A percentile compares a stretch with the other conserved stretches of the same genome.
These are phyloP conservation scores for Picochlorum sp. DNA, from an alignment of 139 green algal genomes.

Conservation along the genomic window DNA sequence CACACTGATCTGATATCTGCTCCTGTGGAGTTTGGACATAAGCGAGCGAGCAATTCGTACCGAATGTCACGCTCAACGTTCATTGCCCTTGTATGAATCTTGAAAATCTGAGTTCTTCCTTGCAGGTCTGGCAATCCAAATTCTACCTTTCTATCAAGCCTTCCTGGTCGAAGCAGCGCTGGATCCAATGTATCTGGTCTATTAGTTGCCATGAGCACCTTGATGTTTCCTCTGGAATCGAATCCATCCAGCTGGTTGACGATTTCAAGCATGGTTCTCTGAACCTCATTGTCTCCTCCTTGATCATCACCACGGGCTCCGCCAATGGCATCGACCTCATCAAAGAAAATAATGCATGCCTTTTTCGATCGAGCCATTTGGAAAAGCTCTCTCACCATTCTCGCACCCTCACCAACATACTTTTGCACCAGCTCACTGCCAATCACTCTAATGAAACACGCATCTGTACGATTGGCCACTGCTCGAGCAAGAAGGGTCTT, in stretches of 20 bases:
- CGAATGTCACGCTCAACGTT: slow-evolving; percentile 94
- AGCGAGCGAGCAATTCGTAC: slow-evolving; percentile 85
- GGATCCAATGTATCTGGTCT: slow-evolving; percentile 96
- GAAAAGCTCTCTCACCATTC: slow-evolving; percentile 70
- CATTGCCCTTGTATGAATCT: slow-evolving; percentile 97
- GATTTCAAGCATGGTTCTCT: slow-evolving; percentile 99
- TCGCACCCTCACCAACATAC: slow-evolving; percentile 95
- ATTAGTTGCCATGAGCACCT: slow-evolving; percentile 96
- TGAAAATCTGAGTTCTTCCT: slow-evolving; percentile 84
- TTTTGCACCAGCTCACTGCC: slow-evolving; percentile 97
- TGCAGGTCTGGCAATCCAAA: slow-evolving; percentile 96
- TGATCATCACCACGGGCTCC: slow-evolving; percentile 93
- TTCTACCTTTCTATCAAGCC: slow-evolving; percentile 96
- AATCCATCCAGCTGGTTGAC: slow-evolving; percentile 99
- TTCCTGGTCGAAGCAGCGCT: slow-evolving; percentile 87
- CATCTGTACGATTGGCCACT: slow-evolving; percentile 96
- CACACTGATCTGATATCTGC: slow-evolving; percentile 93
- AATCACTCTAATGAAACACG: slow-evolving; percentile 99
- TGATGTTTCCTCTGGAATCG: slow-evolving; percentile 97
- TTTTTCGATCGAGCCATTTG: slow-evolving; percentile 97
- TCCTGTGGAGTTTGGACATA: slow-evolving; percentile 94
- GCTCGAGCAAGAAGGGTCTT: slow-evolving; percentile 96
- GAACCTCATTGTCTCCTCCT: slow-evolving; percentile 97
- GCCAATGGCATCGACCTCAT: slow-evolving; percentile 97
- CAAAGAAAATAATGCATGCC: slow-evolving; percentile 98